A percentile compares a stretch with the other conserved stretches of the same genome.
These are phyloP conservation scores for Bipolaris bicolor DNA, from an alignment of 2,329 filamentous ascomycete genomes.

Conservation along the genomic window DNA sequence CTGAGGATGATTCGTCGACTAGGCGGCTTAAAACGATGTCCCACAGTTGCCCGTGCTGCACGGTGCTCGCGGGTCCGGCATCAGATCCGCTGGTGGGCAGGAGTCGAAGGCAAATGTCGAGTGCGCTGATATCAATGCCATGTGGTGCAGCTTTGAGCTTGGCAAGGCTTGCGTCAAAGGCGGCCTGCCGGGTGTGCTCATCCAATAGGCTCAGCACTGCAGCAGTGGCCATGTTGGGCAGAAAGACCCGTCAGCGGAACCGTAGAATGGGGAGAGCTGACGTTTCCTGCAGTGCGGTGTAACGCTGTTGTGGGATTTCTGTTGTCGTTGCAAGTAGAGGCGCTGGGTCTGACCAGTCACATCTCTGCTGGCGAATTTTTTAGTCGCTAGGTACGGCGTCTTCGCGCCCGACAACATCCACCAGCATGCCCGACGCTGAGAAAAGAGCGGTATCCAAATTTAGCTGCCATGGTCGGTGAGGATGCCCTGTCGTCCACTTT, in stretches of 20 bases:
- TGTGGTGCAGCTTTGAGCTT: constrained; percentile 22
- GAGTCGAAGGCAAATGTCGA: constrained; percentile 31
- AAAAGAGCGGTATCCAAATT: neutral
- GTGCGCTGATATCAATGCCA: constrained; percentile 28
- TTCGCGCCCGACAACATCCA: neutral
- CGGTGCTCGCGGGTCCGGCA: neutral
- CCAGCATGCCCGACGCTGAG: neutral
- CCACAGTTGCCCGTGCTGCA: constrained; percentile 18
- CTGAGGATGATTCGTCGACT: constrained; percentile 16
- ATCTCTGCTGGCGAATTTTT: constrained; percentile 8
- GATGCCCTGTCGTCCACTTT: neutral
- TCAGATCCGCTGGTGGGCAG: constrained; percentile 15
- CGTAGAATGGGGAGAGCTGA: neutral
- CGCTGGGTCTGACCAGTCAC: constrained; percentile 7
- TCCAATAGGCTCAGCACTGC: constrained; percentile 32
- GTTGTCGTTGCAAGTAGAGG: neutral
- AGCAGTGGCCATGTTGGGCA: constrained; percentile 22
- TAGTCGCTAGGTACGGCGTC: constrained; percentile 12
- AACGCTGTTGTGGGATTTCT: constrained; percentile 1
- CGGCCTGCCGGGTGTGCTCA: constrained; percentile 23
- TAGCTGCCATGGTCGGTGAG: neutral
- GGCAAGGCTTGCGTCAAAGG: constrained; percentile 32
- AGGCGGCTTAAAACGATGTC: constrained; percentile 29
- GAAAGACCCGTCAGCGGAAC: neutral
- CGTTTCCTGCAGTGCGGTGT: neutral